phyloP scores from a whole-genome alignment of 805 yeast genomes.

The Saccharomycopsis malanga region DNA sequence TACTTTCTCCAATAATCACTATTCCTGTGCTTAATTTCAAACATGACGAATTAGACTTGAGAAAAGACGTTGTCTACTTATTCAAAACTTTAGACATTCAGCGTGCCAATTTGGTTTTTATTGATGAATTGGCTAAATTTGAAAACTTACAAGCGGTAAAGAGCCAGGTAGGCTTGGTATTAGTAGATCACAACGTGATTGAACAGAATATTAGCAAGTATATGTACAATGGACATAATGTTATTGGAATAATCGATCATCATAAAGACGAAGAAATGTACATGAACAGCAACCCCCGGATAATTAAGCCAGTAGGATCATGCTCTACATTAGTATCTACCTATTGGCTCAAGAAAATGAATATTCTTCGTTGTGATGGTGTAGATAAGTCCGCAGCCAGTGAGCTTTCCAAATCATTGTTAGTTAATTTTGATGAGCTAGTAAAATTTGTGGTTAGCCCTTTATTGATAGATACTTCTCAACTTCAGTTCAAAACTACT shows the following conservation, averaged over 20 bases:
- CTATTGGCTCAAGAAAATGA: conserved; percentile 39
- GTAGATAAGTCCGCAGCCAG: conserved; percentile 20
- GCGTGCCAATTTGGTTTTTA: conserved; percentile 46
- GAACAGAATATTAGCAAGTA: conserved; percentile 40
- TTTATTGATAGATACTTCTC: conserved; percentile 67
- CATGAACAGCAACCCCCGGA: conserved; percentile 49
- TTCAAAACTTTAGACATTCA: conserved; percentile 42
- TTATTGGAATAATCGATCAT: conserved; percentile 73
- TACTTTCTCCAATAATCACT: conserved; percentile 25
- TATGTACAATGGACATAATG: conserved; percentile 28
- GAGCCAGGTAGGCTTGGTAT: conserved; percentile 35
- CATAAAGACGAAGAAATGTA: conserved; percentile 64
- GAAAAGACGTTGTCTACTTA: conserved; percentile 63
- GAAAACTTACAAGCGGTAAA: neutral
- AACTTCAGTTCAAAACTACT: conserved; percentile 58
- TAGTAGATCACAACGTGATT: conserved; percentile 80
- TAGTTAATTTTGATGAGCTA: conserved; percentile 27
- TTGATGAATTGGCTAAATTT: conserved; percentile 49
- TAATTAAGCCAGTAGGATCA: conserved; percentile 62
- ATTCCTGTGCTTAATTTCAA: conserved; percentile 78
- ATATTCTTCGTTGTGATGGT: conserved; percentile 11
- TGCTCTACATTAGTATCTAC: conserved; percentile 70
- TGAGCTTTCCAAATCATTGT: neutral
- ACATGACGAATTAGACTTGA: conserved; percentile 51
- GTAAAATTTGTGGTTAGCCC: conserved; percentile 56